These are phyloP conservation scores for Myxozyma lipomycoides DNA, from an alignment of 805 yeast genomes.

Conservation along the genomic window DNA sequence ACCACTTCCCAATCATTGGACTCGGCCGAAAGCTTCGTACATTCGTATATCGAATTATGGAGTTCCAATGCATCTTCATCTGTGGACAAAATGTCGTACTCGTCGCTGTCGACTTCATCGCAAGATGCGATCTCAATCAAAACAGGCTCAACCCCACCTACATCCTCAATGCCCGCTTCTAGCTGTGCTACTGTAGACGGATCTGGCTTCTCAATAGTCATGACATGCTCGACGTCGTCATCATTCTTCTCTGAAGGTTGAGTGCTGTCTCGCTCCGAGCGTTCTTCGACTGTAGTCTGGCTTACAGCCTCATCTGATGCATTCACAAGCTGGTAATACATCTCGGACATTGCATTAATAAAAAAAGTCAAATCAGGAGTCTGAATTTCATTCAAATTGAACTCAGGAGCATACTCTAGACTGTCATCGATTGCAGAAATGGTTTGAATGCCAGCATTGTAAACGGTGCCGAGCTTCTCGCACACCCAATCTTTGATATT, in stretches of 20 bases:
- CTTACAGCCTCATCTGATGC: background rate
- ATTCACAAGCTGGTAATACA: background rate
- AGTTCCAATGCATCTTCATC: background rate
- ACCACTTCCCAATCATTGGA: no score
- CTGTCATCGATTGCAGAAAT: background rate
- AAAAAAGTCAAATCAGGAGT: background rate
- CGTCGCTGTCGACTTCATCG: background rate
- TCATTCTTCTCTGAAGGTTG: background rate
- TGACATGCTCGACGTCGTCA: background rate
- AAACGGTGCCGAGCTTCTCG: slow-evolving; percentile 1
- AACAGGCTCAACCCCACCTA: background rate
- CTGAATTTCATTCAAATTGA: background rate
- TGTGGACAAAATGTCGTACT: background rate
- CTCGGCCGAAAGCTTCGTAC: no score
- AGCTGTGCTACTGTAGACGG: background rate
- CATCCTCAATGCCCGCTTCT: background rate
- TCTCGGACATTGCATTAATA: background rate
- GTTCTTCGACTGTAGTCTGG: background rate
- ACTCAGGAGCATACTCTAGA: background rate
- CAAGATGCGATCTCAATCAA: background rate
- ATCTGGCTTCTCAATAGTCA: background rate
- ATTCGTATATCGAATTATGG: no score
- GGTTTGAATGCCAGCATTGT: slow-evolving; percentile 1
- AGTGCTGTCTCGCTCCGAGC: background rate
- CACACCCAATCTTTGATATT: slow-evolving; percentile 4